phyloP scores from a whole-genome alignment of 192 early-diverging fungal species.

The Chytriomyces confervae region DNA sequence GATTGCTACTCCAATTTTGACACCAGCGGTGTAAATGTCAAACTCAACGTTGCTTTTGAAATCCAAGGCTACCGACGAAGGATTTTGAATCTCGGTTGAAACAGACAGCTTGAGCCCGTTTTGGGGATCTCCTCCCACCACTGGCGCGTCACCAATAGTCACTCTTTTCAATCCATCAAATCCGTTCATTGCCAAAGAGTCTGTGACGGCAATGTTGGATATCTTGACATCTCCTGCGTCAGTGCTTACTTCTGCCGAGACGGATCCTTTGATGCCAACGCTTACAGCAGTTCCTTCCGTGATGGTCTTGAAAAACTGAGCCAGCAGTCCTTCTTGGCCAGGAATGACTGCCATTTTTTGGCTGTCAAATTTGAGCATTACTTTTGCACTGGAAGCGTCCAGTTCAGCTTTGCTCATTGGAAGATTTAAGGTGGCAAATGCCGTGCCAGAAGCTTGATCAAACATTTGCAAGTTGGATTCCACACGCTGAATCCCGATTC shows the following conservation, averaged over 20 bases:
- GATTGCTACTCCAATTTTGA: conserved; percentile 19
- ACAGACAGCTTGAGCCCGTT: conserved; percentile 4
- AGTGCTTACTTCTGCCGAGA: background rate
- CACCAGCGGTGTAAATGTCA: background rate
- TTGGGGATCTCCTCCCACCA: conserved; percentile 17
- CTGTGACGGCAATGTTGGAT: conserved; percentile 4
- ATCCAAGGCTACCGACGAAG: background rate
- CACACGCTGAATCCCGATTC: conserved; percentile 6
- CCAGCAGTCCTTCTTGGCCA: conserved; percentile 24
- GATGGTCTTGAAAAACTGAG: conserved; percentile 12
- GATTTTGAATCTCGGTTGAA: conserved; percentile 7
- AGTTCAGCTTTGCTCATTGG: background rate
- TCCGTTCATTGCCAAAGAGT: conserved; percentile 11
- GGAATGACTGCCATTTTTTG: conserved; percentile 10
- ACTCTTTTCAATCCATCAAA: conserved; percentile 14
- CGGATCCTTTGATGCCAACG: conserved; percentile 18
- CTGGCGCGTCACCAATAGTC: background rate
- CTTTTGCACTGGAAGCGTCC: background rate
- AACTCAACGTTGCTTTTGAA: background rate
- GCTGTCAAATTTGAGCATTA: conserved; percentile 5
- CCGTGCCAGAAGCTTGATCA: background rate
- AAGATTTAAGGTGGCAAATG: conserved; percentile 12
- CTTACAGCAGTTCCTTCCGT: background rate
- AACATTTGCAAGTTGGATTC: conserved; percentile 16
- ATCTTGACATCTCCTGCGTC: conserved; percentile 16